Conservation (phyloP, 2,329 filamentous ascomycete genomes). For the Alternaria hordeiaustralica region DNA sequence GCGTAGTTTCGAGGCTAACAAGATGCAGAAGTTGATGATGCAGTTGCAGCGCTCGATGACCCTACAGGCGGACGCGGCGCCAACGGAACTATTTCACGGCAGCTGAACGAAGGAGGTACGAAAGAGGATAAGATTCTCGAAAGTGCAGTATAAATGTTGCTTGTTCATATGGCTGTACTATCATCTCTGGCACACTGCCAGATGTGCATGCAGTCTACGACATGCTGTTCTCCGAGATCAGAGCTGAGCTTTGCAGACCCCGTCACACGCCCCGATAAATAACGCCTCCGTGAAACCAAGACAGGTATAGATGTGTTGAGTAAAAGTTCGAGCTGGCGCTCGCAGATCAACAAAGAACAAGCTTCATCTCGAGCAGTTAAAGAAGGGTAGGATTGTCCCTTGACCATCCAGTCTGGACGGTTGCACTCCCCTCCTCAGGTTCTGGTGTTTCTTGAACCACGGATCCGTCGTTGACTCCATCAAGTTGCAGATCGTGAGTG, state of each 20-base stretch:
- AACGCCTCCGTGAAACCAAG: constrained; percentile 10
- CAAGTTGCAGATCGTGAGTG: constrained; percentile 10
- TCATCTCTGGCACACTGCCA: not conserved
- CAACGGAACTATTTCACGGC: constrained; percentile 51
- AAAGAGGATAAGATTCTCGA: constrained; percentile 28
- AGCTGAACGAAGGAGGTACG: constrained; percentile 34
- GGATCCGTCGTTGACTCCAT: not conserved
- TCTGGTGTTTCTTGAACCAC: constrained; percentile 14
- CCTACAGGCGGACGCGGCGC: constrained; percentile 54
- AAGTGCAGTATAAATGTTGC: constrained; percentile 39
- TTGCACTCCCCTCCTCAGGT: constrained; percentile 1
- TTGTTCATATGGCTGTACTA: not conserved
- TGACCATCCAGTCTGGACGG: constrained; percentile 62
- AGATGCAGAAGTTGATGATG: constrained; percentile 53
- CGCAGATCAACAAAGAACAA: not conserved
- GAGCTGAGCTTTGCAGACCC: not conserved
- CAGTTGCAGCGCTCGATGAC: constrained; percentile 48
- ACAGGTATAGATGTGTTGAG: not conserved
- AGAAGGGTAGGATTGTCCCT: not conserved
- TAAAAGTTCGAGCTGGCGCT: not conserved
- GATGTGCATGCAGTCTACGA: not conserved
- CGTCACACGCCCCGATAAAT: not conserved
- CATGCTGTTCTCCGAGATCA: not conserved
- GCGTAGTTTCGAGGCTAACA: constrained; percentile 2
- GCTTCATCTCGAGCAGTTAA: not conserved